Conservation (phyloP, 2,329 filamentous ascomycete species). For the Nannizziopsis barbatae region DNA sequence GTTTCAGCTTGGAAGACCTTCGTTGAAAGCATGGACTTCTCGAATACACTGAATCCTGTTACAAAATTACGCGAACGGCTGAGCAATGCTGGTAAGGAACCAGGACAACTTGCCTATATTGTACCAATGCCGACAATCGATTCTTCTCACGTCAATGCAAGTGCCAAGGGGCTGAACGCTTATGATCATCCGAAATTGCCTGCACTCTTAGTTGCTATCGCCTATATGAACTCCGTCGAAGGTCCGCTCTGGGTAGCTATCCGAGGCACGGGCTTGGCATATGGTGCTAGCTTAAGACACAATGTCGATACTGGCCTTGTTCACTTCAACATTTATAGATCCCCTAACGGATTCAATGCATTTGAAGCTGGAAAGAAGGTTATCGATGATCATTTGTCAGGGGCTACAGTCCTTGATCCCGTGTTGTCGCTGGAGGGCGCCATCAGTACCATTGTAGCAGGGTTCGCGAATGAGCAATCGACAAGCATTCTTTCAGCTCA, state of each 20-base stretch:
- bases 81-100: constrained; percentile 59
- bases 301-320: constrained; percentile 69
- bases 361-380: constrained; percentile 65
- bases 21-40: constrained; percentile 41
- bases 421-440: constrained; percentile 71
- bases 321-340: constrained; percentile 78
- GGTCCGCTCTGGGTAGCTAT: constrained; percentile 90
- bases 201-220: constrained; percentile 72
- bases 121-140: constrained; percentile 88
- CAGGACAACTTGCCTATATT: constrained; percentile 65
- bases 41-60: constrained; percentile 55
- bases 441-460: constrained; percentile 77
- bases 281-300: constrained; percentile 69
- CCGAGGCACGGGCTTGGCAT: constrained; percentile 84
- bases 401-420: constrained; percentile 60
- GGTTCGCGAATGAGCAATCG: constrained; percentile 75
- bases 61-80: constrained; percentile 60
- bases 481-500: constrained; percentile 74
- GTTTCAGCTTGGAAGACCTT: constrained; percentile 68
- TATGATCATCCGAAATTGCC: constrained; percentile 69
- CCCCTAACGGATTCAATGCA: constrained; percentile 78
- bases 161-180: constrained; percentile 60
- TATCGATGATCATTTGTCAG: constrained; percentile 62
- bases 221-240: constrained; percentile 87
- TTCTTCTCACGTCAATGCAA: constrained; percentile 75